phyloP scores from a whole-genome alignment of 768 basidiomycete genomes.

The Agaricus subrufescens region DNA sequence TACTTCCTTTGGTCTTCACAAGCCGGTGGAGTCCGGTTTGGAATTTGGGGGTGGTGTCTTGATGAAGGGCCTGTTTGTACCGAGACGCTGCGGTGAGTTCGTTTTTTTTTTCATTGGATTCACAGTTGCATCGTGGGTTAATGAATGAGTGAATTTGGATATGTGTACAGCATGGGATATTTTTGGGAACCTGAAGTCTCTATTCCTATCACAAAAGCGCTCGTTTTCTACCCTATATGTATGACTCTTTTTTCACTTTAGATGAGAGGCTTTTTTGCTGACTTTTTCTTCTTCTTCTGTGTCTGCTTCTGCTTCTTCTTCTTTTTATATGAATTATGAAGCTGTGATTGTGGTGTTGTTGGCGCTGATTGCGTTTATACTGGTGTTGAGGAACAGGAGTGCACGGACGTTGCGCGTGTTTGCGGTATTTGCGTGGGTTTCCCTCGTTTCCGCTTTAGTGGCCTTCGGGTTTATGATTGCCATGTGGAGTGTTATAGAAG shows the following conservation, averaged over 20 bases:
- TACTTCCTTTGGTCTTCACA: conserved; percentile 34
- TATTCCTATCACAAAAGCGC: conserved; percentile 26
- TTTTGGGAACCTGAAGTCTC: conserved; percentile 32
- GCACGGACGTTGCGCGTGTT: conserved; percentile 24
- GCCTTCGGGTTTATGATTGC: conserved; percentile 35
- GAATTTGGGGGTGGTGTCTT: conserved; percentile 40
- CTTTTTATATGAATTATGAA: conserved; percentile 11
- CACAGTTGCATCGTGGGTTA: too few species aligned
- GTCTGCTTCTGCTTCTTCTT: too few species aligned
- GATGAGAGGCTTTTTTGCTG: background rate
- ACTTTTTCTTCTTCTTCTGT: too few species aligned
- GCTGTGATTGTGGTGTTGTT: conserved; percentile 26
- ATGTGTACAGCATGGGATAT: conserved; percentile 27
- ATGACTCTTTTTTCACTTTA: background rate
- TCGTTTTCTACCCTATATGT: conserved; percentile 34
- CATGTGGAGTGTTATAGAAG: conserved; percentile 27
- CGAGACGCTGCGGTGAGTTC: conserved; percentile 22
- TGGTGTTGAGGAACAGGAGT: conserved; percentile 18
- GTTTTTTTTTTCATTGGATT: background rate
- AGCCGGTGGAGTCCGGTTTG: conserved; percentile 35
- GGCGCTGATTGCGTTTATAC: conserved; percentile 24
- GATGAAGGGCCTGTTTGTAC: conserved; percentile 25
- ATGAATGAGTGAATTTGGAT: background rate
- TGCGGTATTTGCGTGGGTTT: conserved; percentile 19
- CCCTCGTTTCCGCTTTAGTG: conserved; percentile 24